phyloP scores from a whole-genome alignment of 1,139 yeast species.

The Candida sojae region DNA sequence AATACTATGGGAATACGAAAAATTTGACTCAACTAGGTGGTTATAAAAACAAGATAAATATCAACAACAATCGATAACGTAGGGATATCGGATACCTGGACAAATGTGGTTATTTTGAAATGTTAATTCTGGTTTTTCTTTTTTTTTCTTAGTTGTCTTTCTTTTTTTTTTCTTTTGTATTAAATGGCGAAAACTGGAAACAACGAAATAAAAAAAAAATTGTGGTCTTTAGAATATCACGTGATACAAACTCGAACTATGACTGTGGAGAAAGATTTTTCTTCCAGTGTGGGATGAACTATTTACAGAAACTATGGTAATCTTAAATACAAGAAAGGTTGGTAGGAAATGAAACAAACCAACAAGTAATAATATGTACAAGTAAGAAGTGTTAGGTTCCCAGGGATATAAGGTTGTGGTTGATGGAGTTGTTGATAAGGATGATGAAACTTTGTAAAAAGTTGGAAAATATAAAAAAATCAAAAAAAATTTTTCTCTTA shows the following conservation, averaged over 20 bases:
- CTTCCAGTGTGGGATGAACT: not conserved
- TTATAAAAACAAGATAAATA: too few species aligned
- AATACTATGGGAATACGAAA: too few species aligned
- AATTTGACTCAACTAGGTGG: too few species aligned
- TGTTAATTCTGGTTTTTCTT: not conserved
- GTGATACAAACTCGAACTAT: too few species aligned
- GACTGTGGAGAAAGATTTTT: not conserved
- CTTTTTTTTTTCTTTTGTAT: not conserved
- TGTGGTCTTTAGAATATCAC: not conserved
- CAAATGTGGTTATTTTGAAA: not conserved
- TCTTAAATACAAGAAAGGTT: not conserved
- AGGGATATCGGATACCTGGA: conserved; percentile 1
- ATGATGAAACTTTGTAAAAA: too few species aligned
- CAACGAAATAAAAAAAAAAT: not conserved
- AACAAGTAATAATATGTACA: not conserved
- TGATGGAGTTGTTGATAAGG: too few species aligned
- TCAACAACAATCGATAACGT: not conserved
- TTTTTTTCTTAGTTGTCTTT: not conserved
- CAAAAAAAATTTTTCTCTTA: too few species aligned
- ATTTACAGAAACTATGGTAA: not conserved
- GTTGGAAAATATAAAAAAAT: too few species aligned
- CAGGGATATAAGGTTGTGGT: not conserved
- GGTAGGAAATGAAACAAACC: not conserved
- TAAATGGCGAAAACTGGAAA: not conserved
- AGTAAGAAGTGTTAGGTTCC: not conserved